Percentiles rank a stretch among this genome's conserved stretches.
phyloP scores from a whole-genome alignment of 106 monocot genomes.

The Iris macrosiphon region DNA sequence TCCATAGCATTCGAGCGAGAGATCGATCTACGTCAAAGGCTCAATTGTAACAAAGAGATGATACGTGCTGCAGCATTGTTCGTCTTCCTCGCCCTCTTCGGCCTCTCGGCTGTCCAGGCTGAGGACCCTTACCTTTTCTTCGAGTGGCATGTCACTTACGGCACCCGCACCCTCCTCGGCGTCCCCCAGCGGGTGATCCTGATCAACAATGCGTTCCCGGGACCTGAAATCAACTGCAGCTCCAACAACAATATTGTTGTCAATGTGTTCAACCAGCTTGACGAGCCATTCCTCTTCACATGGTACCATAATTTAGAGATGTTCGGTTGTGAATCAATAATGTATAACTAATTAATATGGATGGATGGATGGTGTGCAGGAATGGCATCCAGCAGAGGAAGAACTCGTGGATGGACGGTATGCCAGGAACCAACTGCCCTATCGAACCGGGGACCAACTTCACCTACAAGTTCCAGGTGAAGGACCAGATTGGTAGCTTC shows the following conservation, averaged over 20 bases:
- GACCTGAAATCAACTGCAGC: conserved; percentile 29
- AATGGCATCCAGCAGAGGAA: conserved; percentile 51
- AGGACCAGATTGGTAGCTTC: conserved; percentile 57
- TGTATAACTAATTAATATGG: too few species aligned
- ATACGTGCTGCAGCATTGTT: neutral
- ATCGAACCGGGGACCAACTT: conserved; percentile 37
- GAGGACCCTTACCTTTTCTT: conserved; percentile 31
- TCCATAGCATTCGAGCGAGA: too few species aligned
- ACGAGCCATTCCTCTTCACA: conserved; percentile 31
- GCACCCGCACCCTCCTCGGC: conserved; percentile 10
- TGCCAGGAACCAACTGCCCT: conserved; percentile 43
- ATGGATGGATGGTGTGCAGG: too few species aligned
- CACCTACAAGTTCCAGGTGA: conserved; percentile 47
- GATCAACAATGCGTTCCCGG: conserved; percentile 27
- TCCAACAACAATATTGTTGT: conserved; percentile 31
- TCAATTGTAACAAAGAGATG: too few species aligned
- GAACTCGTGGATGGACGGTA: conserved; percentile 58
- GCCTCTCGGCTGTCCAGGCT: neutral
- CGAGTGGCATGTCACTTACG: conserved; percentile 23
- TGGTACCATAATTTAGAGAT: conserved; percentile 5
- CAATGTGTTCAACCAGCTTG: conserved; percentile 50
- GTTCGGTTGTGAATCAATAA: too few species aligned
- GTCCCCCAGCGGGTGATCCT: conserved; percentile 19
- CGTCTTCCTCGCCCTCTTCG: conserved; percentile 1
- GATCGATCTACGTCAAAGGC: too few species aligned